These are phyloP conservation scores for Hemileia vastatrix DNA, from an alignment of 1,284 basidiomycete genomes.

Conservation along the genomic window DNA sequence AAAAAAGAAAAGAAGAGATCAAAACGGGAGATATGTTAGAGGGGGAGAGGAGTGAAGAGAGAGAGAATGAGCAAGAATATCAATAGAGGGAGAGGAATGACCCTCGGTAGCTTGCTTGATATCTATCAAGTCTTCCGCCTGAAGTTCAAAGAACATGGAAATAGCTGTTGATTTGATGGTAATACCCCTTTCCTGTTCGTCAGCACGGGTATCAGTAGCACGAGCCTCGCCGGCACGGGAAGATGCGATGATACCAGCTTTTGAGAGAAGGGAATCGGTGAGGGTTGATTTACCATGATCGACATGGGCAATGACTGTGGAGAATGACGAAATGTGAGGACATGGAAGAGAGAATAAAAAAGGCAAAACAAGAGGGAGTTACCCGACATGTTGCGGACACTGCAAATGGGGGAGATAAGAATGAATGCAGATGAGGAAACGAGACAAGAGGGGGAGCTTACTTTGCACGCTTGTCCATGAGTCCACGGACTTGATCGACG, in stretches of 20 bases:
- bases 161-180: constrained; percentile 99
- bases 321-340: neutral
- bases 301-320: constrained; percentile 50
- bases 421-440: neutral
- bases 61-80: neutral
- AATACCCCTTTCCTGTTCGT: constrained; percentile 99
- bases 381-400: constrained; percentile 25
- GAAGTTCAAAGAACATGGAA: constrained; percentile 98
- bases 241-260: constrained; percentile 97
- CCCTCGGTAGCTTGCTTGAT: constrained; percentile 92
- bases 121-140: constrained; percentile 71
- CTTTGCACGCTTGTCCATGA: constrained; percentile 25
- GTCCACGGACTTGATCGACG: constrained; percentile 25
- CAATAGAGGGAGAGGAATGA: constrained; percentile 35
- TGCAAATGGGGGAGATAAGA: constrained; percentile 25
- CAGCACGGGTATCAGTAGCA: constrained; percentile 93
- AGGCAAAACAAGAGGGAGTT: neutral
- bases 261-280: constrained; percentile 97
- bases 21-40: constrained; percentile 4
- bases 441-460: constrained; percentile 6
- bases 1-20: constrained; percentile 10
- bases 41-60: too few relatives aligned
- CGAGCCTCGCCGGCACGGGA: constrained; percentile 95
- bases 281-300: constrained; percentile 99
- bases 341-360: neutral